phyloP scores from a whole-genome alignment of 2,329 filamentous ascomycete genomes.

The Colletotrichum echinochloae region DNA sequence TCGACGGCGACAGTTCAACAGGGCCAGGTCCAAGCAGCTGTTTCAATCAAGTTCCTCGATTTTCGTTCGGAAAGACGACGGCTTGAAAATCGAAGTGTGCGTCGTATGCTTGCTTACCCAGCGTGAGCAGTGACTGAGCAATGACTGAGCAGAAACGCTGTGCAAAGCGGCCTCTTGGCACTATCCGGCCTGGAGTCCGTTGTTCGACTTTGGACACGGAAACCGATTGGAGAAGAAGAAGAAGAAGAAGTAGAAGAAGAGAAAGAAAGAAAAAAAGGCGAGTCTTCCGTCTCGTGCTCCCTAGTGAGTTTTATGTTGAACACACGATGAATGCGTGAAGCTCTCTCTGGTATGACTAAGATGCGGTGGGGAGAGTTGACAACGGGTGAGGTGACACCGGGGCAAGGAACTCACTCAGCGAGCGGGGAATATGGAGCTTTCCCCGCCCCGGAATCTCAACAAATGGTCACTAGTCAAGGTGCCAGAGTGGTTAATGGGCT shows the following conservation, averaged over 20 bases:
- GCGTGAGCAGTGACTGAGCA: background rate
- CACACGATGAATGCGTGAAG: background rate
- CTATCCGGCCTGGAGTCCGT: background rate
- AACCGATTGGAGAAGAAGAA: no score
- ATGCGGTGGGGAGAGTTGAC: background rate
- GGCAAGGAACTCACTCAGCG: no score
- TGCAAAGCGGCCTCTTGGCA: background rate
- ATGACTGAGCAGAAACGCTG: background rate
- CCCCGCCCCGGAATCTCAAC: background rate
- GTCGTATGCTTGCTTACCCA: background rate
- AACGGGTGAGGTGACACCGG: background rate
- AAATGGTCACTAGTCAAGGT: background rate
- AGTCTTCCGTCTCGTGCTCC: no score
- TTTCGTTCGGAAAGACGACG: background rate
- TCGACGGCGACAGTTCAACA: background rate
- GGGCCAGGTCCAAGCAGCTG: background rate
- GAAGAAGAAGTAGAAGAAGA: no score
- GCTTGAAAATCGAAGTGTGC: background rate
- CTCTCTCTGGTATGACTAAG: background rate
- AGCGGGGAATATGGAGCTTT: background rate
- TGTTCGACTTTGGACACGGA: background rate
- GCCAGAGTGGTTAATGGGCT: slow-evolving; percentile 21
- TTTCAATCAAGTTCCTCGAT: background rate
- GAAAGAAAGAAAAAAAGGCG: no score
- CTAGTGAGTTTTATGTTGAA: no score